Evolutionary conservation across 2,329 filamentous ascomycete genomes (phyloP).

Genomic region (Tympanopsis confertula): DNA sequence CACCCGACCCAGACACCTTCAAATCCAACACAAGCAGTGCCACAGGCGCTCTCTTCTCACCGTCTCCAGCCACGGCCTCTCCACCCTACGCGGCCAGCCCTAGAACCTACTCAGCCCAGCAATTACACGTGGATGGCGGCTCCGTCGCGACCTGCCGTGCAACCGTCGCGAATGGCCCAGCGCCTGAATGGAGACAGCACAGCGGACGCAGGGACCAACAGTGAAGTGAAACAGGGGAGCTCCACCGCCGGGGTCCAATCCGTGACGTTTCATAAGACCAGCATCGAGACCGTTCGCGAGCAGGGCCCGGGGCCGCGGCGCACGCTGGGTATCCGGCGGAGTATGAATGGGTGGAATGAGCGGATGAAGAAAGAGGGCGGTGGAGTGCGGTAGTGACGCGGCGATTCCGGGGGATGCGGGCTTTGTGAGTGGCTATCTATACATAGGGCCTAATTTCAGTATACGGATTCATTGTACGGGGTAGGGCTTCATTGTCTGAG

Average conservation of each 20-base stretch:
- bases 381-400: neutral
- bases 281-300: neutral
- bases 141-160: neutral
- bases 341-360: neutral
- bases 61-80: neutral
- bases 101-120: neutral
- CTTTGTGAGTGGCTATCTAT: neutral
- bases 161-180: too few species aligned
- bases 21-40: too few species aligned
- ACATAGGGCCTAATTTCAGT: too few species aligned
- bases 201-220: neutral
- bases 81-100: neutral
- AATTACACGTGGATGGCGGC: neutral
- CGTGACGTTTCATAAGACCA: neutral
- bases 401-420: neutral
- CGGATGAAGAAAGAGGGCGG: neutral
- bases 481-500: too few species aligned
- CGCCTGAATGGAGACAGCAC: neutral
- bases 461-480: too few species aligned
- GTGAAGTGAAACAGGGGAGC: neutral
- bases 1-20: too few species aligned
- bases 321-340: neutral
- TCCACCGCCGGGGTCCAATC: neutral
- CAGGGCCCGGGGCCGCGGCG: neutral
- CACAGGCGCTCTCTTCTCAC: neutral